Base-by-base conservation (phyloP, 495 filamentous ascomycete species). In the Lasiosphaeria miniovina region DNA sequence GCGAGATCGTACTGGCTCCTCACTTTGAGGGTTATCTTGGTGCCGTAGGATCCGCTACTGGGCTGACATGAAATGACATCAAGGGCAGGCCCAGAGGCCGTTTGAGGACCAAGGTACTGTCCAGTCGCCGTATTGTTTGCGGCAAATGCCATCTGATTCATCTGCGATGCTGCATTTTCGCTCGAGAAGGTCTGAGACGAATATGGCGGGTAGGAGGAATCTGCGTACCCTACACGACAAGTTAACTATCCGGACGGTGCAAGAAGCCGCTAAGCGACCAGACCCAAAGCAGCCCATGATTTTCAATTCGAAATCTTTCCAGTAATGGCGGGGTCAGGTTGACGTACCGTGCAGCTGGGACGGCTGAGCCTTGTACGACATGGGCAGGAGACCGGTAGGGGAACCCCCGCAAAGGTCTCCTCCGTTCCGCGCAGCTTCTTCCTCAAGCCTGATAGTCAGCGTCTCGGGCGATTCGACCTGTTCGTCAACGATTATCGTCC, bases 1-100 rank as follows among this genome's bases (percentile, higher is more conserved):
- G 72, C 58, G 49, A 81, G 61, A 62, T 96, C 90, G 70, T 88
- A 89, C 35, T 85, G 82, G 11, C 86, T 87, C 61, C 84, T 83
- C 49, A 96, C 83, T 68, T 89, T 85, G 53, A 96, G 82, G 46
- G 80, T 75, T 7, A 97, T 76, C 61, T 83, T 81, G 12, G 87
- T 88, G 53, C 89, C 90, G 68, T 82, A 79, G 3, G 77, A 68
- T 32, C 93, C 94, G 63, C 79, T 71, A 40, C 76, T 75, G 14
- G 94, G 93, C 38, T 80, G 74, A 69, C 84, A 90, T 48, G 84
- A 86, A 36, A 82, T 77, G 54, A 96, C 77, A 63, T 86, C 80
- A 35, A 88, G 84, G 62, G 36, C 59, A 31, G 58, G 32, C 8
- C 55, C 58, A 5, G 66, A 52, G 6, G 60, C 12, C 7, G 69